phyloP scores from a whole-genome alignment of 345 rosid genomes.

The Adansonia digitata region DNA sequence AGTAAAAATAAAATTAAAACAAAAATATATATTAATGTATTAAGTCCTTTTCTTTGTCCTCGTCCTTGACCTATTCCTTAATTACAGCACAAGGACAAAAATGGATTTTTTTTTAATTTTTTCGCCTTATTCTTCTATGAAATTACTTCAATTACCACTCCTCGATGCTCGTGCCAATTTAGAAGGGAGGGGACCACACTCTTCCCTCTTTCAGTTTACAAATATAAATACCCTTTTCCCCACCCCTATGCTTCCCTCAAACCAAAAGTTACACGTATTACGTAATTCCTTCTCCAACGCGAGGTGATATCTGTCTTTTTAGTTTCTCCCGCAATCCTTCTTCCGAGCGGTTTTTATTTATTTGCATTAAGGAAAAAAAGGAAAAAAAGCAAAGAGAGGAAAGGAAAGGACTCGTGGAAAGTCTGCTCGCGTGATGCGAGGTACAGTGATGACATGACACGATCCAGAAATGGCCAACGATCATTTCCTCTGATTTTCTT shows the following conservation, averaged over 20 bases:
- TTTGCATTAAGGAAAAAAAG: background rate
- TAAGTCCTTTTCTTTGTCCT: no score
- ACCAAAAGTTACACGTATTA: background rate
- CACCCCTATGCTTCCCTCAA: background rate
- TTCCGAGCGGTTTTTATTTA: background rate
- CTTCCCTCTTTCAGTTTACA: background rate
- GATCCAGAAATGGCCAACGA: background rate
- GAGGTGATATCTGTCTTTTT: conserved; percentile 10
- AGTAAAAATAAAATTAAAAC: no score
- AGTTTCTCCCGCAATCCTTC: background rate
- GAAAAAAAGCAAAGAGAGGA: background rate
- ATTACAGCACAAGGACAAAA: background rate
- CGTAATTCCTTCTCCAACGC: background rate
- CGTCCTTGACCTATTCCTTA: no score
- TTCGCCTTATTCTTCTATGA: background rate
- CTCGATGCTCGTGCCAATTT: background rate
- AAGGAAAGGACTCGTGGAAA: conserved; percentile 5
- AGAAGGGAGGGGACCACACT: background rate
- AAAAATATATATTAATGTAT: no score
- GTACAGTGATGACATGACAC: conserved; percentile 8
- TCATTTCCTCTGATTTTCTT: conserved; percentile 1
- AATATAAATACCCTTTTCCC: background rate
- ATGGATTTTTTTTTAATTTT: background rate
- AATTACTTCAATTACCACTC: background rate
- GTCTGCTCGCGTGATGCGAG: conserved; percentile 9